Percentiles rank a stretch among this genome's conserved stretches.
Conservation (phyloP, 1,284 basidiomycete genomes). For the Anthracocystis panici-leucophaei region DNA sequence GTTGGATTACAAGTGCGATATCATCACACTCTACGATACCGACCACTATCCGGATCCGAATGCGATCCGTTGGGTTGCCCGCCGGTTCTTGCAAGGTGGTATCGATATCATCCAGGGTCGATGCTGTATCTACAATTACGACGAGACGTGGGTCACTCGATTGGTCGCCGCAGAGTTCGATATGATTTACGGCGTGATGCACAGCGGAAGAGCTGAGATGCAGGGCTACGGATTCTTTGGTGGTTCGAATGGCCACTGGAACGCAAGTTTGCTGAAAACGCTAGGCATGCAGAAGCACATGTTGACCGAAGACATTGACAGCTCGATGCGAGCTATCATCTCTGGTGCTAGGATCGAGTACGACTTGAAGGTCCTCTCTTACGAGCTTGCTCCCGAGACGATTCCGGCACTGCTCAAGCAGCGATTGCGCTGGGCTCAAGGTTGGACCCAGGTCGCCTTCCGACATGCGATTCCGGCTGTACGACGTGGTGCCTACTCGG, state of each 20-base stretch:
- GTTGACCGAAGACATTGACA: slow-evolving; percentile 66
- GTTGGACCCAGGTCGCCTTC: slow-evolving; percentile 64
- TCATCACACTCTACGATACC: slow-evolving; percentile 63
- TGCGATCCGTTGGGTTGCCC: slow-evolving; percentile 58
- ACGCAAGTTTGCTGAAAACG: slow-evolving; percentile 55
- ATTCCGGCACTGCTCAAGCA: slow-evolving; percentile 55
- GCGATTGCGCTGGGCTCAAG: slow-evolving; percentile 63
- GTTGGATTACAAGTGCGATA: slow-evolving; percentile 53
- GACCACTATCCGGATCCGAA: slow-evolving; percentile 62
- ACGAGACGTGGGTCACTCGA: slow-evolving; percentile 52
- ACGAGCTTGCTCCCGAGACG: slow-evolving; percentile 61
- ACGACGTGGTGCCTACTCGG: slow-evolving; percentile 54
- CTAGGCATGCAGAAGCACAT: slow-evolving; percentile 62
- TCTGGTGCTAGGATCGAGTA: slow-evolving; percentile 63
- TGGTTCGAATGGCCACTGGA: slow-evolving; percentile 66
- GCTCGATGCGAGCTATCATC: slow-evolving; percentile 61
- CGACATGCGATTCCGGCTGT: slow-evolving; percentile 55
- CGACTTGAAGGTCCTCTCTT: slow-evolving; percentile 60
- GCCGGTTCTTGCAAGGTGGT: slow-evolving; percentile 58
- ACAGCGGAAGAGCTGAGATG: slow-evolving; percentile 57
- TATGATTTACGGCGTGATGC: slow-evolving; percentile 63
- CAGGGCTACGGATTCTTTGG: slow-evolving; percentile 64
- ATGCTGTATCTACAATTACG: slow-evolving; percentile 63
- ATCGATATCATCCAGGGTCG: slow-evolving; percentile 65
- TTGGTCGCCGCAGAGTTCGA: slow-evolving; percentile 63